phyloP scores from a whole-genome alignment of 2,329 filamentous ascomycete species.

The Alternaria sp. region DNA sequence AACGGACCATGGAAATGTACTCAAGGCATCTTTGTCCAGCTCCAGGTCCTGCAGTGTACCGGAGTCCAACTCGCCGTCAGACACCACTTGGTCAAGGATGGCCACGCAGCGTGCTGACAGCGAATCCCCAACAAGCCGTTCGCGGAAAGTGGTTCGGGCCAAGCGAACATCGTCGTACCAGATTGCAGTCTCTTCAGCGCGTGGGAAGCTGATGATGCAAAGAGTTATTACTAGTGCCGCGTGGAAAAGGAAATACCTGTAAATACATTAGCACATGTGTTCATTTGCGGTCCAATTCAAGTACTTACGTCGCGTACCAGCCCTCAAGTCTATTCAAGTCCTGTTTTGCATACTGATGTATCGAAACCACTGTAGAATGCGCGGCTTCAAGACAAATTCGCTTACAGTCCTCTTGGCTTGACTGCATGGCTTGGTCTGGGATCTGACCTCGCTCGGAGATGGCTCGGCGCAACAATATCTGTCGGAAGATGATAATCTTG shows the following conservation, averaged over 20 bases:
- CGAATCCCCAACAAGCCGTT: constrained; percentile 29
- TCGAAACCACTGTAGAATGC: constrained; percentile 30
- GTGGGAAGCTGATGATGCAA: constrained; percentile 34
- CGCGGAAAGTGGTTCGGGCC: constrained; percentile 27
- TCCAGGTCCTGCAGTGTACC: constrained; percentile 24
- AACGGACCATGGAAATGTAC: constrained; percentile 32
- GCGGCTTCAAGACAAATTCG: constrained; percentile 33
- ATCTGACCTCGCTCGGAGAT: constrained; percentile 31
- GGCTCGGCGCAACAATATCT: constrained; percentile 29
- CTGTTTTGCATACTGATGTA: constrained; percentile 28
- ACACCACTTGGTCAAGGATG: constrained; percentile 32
- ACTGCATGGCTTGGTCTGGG: constrained; percentile 21
- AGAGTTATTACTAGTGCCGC: constrained; percentile 31
- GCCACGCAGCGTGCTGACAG: constrained; percentile 33
- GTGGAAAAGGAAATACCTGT: constrained; percentile 34
- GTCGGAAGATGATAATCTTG: constrained; percentile 34
- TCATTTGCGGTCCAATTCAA: neutral
- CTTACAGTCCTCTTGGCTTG: constrained; percentile 30
- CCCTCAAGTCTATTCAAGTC: constrained; percentile 29
- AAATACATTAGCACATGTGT: no score
- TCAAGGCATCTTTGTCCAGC: constrained; percentile 27
- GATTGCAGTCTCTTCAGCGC: constrained; percentile 13
- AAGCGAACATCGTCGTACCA: constrained; percentile 32
- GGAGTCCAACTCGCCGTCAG: constrained; percentile 23
- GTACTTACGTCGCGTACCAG: constrained; percentile 36